Base-by-base conservation (phyloP, 2,329 filamentous ascomycete genomes). In the Pyricularia sp. region DNA sequence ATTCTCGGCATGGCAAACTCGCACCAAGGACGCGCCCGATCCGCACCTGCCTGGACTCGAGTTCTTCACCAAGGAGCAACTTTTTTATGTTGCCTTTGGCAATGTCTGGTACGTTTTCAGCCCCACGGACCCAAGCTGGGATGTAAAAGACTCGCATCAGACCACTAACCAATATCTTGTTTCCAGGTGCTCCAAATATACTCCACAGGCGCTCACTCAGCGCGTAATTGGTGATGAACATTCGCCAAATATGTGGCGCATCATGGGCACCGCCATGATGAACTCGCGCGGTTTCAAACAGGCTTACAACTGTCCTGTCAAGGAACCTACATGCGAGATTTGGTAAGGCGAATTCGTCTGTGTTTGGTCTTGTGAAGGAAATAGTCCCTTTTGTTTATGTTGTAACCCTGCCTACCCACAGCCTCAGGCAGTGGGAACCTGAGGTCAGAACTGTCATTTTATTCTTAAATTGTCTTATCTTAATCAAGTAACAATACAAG, bases 271-370 rank as follows among this genome's bases (percentile, higher is more conserved):
- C 2, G 72, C 72, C 0, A 86, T 89, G 80, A 84, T 85, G 0
- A 92, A 92, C 73, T 90, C 87, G 20, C 81, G 82, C 28, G 87
- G 87, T 26, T 92, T 92, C 74, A 84, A 82, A 70, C 85, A 90
- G 75, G 87, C 85, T 20, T 92, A 91, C 76, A 80, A 85, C 63
- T 92, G 90, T 75, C 82, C 85, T n/a, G 79, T 79, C 1, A 89
- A 87, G 78, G 83, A 90, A 74, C 88, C 89, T 0, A 85, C 83
- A 36, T 92, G 89, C 76, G 85, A 91, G 77, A 78, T 92, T 69
- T 92, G 89, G 89, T 92, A 69, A 70, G 58, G 25, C 3, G 58
- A n/a, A 7, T 61, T 50, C 11, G 17, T 50, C n/a, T 50, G 17
- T 9, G 6, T 50, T 17, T 14, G 33, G 33, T 14, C 2, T 36